These are phyloP conservation scores for Erysimum pusillum DNA, from an alignment of 441 rosid species.

Conservation along the genomic window DNA sequence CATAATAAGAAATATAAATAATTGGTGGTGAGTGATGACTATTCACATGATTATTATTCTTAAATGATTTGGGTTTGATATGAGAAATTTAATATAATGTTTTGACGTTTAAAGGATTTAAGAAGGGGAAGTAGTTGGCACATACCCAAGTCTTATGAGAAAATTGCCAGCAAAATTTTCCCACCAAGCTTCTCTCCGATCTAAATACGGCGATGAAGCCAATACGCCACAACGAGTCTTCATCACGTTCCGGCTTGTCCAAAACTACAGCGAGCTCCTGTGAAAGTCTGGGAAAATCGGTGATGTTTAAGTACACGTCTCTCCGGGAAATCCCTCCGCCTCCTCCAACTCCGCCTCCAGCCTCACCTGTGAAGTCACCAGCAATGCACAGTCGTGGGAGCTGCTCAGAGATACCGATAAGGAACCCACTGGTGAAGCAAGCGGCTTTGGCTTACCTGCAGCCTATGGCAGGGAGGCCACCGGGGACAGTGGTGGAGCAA, in stretches of 20 bases:
- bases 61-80: slow-evolving; percentile 12
- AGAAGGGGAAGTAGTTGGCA: slow-evolving; percentile 3
- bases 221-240: slow-evolving; percentile 13
- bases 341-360: slow-evolving; percentile 27
- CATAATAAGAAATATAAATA: neutral
- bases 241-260: slow-evolving; percentile 12
- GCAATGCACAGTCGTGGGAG: slow-evolving; percentile 29
- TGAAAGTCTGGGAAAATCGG: slow-evolving; percentile 17
- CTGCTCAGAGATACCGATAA: slow-evolving; percentile 33
- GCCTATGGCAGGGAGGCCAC: slow-evolving; percentile 26
- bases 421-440: slow-evolving; percentile 42
- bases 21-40: neutral
- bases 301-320: slow-evolving; percentile 18
- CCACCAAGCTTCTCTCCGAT: slow-evolving; percentile 18
- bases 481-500: slow-evolving; percentile 20
- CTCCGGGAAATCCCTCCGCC: slow-evolving; percentile 12
- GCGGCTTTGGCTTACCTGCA: slow-evolving; percentile 43
- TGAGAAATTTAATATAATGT: neutral
- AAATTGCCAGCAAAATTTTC: neutral
- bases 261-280: slow-evolving; percentile 6
- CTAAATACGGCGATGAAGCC: slow-evolving; percentile 4
- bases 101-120: slow-evolving; percentile 10
- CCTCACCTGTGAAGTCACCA: slow-evolving; percentile 30
- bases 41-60: slow-evolving; percentile 11
- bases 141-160: slow-evolving; percentile 15